These are phyloP conservation scores for Metarhizium humberi DNA, from an alignment of 2,329 filamentous ascomycete genomes.

Conservation along the genomic window DNA sequence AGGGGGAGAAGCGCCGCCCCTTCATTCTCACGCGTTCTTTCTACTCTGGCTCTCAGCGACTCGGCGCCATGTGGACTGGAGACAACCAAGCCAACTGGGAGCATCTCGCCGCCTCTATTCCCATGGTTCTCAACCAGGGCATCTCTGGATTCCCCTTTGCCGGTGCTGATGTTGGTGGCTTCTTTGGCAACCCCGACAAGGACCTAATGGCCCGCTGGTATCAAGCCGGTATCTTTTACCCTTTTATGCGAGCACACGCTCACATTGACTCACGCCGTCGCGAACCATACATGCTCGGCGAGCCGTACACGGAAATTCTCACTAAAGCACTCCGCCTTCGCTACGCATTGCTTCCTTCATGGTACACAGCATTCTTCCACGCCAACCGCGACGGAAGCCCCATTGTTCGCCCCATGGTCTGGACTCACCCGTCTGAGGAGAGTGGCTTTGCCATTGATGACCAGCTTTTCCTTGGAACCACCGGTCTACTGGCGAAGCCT, in stretches of 20 bases:
- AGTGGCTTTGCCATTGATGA: constrained; percentile 82
- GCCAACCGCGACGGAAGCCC: constrained; percentile 75
- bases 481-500: constrained; percentile 87
- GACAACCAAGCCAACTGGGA: constrained; percentile 94
- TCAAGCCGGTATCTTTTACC: constrained; percentile 92
- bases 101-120: constrained; percentile 79
- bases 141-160: constrained; percentile 91
- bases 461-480: constrained; percentile 83
- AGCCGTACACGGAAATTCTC: constrained; percentile 79
- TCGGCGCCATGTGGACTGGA: constrained; percentile 97
- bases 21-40: constrained; percentile 92
- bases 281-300: constrained; percentile 81
- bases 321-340: constrained; percentile 79
- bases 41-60: constrained; percentile 80
- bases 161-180: constrained; percentile 92
- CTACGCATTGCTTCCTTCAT: constrained; percentile 81
- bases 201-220: constrained; percentile 93
- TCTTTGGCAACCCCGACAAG: constrained; percentile 93
- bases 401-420: constrained; percentile 87
- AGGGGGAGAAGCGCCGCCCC: constrained; percentile 74
- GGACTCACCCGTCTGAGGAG: constrained; percentile 80
- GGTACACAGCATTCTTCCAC: constrained; percentile 96
- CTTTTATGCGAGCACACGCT: constrained; percentile 94
- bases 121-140: constrained; percentile 89
- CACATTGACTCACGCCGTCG: constrained; percentile 93